Evolutionary conservation across 768 basidiomycete species (phyloP), one percentile per base, ranked within the genome.

Genomic region (Pleurotus cornucopiae): DNA sequence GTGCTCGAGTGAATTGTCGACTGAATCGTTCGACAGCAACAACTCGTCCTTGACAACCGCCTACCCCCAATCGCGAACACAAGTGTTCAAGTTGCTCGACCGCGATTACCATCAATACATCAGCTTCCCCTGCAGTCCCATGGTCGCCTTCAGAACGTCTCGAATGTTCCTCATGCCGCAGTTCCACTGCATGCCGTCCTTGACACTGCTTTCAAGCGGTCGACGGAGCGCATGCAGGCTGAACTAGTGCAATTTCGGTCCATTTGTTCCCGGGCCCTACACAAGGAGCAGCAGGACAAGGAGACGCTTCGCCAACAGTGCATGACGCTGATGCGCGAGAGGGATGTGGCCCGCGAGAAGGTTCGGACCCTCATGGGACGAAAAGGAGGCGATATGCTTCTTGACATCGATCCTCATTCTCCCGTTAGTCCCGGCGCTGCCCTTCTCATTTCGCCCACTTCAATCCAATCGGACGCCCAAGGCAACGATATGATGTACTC

Each of bases 321-420:
- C 39, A 41, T 67, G n/a, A 57, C 62, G 30, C 59, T 73, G 39
- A 66, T 67, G 58, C 58, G 58, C 45, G 73, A 75, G 61, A 64
- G 73, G 25, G 73, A 75, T 56, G 57, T 64, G 6, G 71, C 69
- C 11, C 60, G 69, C 57, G 71, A 69, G 47, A 63, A 63, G 49
- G 58, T 72, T 14, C 62, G 63, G 5, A 63, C 60, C 0, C 59
- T 72, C n/a, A 56, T 69, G 18, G 61, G 58, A n/a, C 9, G 66
- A 66, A 40, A 60, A 60, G 43, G 58, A 57, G 52, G 52, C 43
- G 46, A 46, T 40, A 48, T 56, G 23, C 49, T 34, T 14, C 21
- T n/a, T 21, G 14, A 23, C 46, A 30, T 25, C 21, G 12, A 13
- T 25, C 38, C 44, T 3, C 37, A 14, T 9, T 55, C 13, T 14